Conservation (phyloP, 257 asterid genomes). For the Solanum sparsipilum region DNA sequence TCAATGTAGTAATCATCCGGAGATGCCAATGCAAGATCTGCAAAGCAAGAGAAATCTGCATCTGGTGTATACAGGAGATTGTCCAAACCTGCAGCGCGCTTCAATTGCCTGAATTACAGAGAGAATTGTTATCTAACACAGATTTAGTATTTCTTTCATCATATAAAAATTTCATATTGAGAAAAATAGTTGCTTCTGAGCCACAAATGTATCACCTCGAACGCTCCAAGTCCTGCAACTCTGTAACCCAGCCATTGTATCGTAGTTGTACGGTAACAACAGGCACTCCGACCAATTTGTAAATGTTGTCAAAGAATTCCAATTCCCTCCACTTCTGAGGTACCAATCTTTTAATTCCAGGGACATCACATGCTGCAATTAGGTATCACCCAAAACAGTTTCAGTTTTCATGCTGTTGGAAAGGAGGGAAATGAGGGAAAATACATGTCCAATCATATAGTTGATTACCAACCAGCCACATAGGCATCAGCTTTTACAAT, state of each 20-base stretch:
- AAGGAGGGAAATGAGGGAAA: constrained; percentile 7
- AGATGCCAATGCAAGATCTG: constrained; percentile 93
- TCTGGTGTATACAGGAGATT: constrained; percentile 94
- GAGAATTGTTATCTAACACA: background rate
- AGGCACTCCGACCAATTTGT: constrained; percentile 90
- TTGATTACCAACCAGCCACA: constrained; percentile 71
- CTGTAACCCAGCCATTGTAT: constrained; percentile 98
- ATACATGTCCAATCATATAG: background rate
- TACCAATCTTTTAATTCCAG: constrained; percentile 85
- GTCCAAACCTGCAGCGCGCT: constrained; percentile 74
- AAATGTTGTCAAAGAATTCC: constrained; percentile 80
- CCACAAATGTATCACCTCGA: constrained; percentile 39
- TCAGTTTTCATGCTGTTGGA: background rate
- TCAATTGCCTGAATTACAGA: constrained; percentile 54
- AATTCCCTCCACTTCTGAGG: constrained; percentile 84
- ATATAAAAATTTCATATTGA: background rate
- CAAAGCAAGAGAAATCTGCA: constrained; percentile 98
- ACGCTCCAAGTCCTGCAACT: constrained; percentile 82
- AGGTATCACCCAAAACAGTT: background rate
- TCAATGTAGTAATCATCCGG: constrained; percentile 86
- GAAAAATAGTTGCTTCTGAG: background rate
- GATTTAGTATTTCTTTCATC: background rate
- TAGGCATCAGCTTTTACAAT: constrained; percentile 85
- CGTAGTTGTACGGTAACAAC: constrained; percentile 95
- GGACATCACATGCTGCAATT: constrained; percentile 92